Percentiles rank a stretch among this genome's conserved stretches.
These are phyloP conservation scores for Neofusicoccum sp. DNA, from an alignment of 2,329 filamentous ascomycete genomes.

Conservation along the genomic window DNA sequence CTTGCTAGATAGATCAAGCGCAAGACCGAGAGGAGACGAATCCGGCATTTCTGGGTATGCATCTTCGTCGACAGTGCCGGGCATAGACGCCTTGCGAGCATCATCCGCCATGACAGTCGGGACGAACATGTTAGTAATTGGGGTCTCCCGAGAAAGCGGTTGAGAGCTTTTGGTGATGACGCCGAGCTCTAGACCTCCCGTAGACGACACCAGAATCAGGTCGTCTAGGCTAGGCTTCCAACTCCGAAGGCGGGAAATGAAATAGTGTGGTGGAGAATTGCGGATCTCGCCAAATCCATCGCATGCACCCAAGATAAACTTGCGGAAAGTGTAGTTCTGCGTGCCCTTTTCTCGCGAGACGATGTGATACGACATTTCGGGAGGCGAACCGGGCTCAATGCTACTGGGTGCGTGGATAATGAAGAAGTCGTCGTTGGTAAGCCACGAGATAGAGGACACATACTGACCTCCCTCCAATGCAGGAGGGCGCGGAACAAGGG, in stretches of 20 bases:
- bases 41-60: conserved; percentile 59
- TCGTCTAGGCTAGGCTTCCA: conserved; percentile 83
- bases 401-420: conserved; percentile 71
- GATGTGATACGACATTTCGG: conserved; percentile 75
- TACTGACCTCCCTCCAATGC: conserved; percentile 65
- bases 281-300: conserved; percentile 57
- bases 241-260: conserved; percentile 73
- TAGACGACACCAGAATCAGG: conserved; percentile 79
- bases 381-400: conserved; percentile 53
- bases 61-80: conserved; percentile 46
- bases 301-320: conserved; percentile 59
- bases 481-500: conserved; percentile 75
- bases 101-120: conserved; percentile 71
- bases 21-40: conserved; percentile 76
- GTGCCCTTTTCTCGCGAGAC: conserved; percentile 67
- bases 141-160: conserved; percentile 64
- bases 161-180: conserved; percentile 74
- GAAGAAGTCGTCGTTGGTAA: conserved; percentile 85
- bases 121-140: conserved; percentile 70
- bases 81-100: conserved; percentile 59
- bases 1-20: conserved; percentile 80
- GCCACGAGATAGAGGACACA: conserved; percentile 82
- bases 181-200: conserved; percentile 76
- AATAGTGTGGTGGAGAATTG: conserved; percentile 69
- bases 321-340: conserved; percentile 70